These are phyloP conservation scores for Gigaspora rosea DNA, from an alignment of 192 early-diverging fungal species.

Conservation along the genomic window DNA sequence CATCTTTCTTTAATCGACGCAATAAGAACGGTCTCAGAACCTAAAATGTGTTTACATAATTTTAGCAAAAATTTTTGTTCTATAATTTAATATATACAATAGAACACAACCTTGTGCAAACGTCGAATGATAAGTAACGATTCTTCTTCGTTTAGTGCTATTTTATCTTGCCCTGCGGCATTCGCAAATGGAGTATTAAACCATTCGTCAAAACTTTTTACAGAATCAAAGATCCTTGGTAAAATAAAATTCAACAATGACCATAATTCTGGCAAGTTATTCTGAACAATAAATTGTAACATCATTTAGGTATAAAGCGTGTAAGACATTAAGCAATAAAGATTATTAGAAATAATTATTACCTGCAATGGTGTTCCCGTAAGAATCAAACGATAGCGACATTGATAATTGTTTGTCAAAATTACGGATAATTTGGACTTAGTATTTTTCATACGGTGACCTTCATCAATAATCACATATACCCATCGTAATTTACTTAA, in stretches of 20 bases:
- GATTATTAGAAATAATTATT: neutral
- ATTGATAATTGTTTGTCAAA: slow-evolving; percentile 85
- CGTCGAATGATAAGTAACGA: slow-evolving; percentile 92
- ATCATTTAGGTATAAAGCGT: too few species aligned
- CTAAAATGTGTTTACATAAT: slow-evolving; percentile 1
- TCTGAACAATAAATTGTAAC: slow-evolving; percentile 51
- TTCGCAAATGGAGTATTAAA: slow-evolving; percentile 94
- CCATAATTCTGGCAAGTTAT: slow-evolving; percentile 98
- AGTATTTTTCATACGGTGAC: slow-evolving; percentile 98
- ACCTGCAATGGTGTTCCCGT: slow-evolving; percentile 98
- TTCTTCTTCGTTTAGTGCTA: slow-evolving; percentile 98
- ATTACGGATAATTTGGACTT: slow-evolving; percentile 84
- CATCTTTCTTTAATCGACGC: slow-evolving; percentile 96
- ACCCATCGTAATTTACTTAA: slow-evolving; percentile 94
- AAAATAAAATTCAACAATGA: slow-evolving; percentile 94
- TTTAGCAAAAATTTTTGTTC: neutral
- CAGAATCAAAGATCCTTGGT: slow-evolving; percentile 95
- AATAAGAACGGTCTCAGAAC: slow-evolving; percentile 95
- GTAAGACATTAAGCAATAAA: too few species aligned
- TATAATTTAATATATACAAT: neutral
- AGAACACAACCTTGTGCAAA: slow-evolving; percentile 77
- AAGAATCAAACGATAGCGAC: slow-evolving; percentile 91
- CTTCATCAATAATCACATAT: slow-evolving; percentile 98
- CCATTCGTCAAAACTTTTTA: slow-evolving; percentile 98
- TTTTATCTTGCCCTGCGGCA: slow-evolving; percentile 79